These are phyloP conservation scores for Diaporthe humulicola DNA, from an alignment of 2,329 filamentous ascomycete species.

Conservation along the genomic window DNA sequence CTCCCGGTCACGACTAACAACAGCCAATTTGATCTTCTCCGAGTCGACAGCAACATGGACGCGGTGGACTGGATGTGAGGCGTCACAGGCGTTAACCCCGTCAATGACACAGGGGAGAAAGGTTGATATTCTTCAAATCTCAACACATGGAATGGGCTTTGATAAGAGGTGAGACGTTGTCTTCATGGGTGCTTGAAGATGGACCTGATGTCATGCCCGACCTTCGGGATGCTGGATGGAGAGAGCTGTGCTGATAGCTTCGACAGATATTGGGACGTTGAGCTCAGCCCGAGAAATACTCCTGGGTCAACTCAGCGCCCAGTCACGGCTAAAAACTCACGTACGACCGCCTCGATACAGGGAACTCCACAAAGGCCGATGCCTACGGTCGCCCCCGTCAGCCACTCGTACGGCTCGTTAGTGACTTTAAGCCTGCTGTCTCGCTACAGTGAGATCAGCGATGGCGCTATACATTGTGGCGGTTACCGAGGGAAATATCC, in stretches of 20 bases:
- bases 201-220: not conserved
- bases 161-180: slow-evolving; percentile 57
- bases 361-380: slow-evolving; percentile 52
- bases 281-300: slow-evolving; percentile 48
- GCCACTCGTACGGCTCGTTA: slow-evolving; percentile 45
- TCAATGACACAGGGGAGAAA: slow-evolving; percentile 39
- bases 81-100: slow-evolving; percentile 32
- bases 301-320: slow-evolving; percentile 52
- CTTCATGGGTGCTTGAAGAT: not conserved
- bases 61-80: slow-evolving; percentile 45
- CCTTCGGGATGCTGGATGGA: not conserved
- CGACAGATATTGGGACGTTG: slow-evolving; percentile 51
- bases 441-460: slow-evolving; percentile 48
- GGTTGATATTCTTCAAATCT: slow-evolving; percentile 51
- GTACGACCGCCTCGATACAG: slow-evolving; percentile 55
- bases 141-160: slow-evolving; percentile 58
- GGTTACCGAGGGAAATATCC: slow-evolving; percentile 45
- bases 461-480: slow-evolving; percentile 51
- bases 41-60: slow-evolving; percentile 46
- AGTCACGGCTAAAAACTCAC: slow-evolving; percentile 53
- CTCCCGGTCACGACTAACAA: slow-evolving; percentile 13
- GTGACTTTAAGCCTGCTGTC: slow-evolving; percentile 25
- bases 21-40: slow-evolving; percentile 36
- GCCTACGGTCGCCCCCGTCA: slow-evolving; percentile 50
- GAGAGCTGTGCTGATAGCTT: not conserved